phyloP scores from a whole-genome alignment of 192 early-diverging fungal species.

The Mortierella claussenii region DNA sequence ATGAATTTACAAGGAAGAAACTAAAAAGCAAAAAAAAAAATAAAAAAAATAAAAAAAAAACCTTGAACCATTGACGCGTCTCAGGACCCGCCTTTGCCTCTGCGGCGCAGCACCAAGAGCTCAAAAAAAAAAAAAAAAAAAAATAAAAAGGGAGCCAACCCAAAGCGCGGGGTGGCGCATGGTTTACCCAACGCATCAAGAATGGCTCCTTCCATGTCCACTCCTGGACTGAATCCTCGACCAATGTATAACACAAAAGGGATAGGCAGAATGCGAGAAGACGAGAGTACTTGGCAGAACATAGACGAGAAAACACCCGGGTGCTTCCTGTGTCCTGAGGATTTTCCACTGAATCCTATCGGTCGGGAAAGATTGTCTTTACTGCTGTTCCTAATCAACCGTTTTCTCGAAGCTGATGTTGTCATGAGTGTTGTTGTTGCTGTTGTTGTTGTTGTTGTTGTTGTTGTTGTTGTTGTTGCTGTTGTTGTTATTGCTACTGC shows the following conservation, averaged over 20 bases:
- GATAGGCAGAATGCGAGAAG: background rate
- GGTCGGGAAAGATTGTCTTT: background rate
- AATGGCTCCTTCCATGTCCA: too few species aligned
- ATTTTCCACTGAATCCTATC: too few species aligned
- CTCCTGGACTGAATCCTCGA: too few species aligned
- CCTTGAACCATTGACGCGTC: background rate
- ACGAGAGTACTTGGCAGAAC: conserved; percentile 21
- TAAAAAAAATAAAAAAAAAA: conserved; percentile 7
- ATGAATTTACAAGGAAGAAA: background rate
- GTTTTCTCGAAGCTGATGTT: background rate
- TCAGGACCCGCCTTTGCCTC: background rate
- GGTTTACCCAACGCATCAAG: too few species aligned
- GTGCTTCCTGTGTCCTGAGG: too few species aligned
- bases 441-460: conserved; percentile 2
- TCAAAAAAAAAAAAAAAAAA: conserved; percentile 17
- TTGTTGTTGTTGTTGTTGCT: conserved; percentile 3
- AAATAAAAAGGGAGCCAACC: conserved; percentile 15
- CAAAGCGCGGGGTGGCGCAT: too few species aligned
- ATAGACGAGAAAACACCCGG: background rate
- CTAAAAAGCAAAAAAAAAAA: background rate
- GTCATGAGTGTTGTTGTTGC: background rate
- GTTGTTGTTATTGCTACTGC: conserved; percentile 4
- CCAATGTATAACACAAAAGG: too few species aligned
- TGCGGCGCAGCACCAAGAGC: background rate
- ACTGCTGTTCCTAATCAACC: conserved; percentile 10